Conservation (phyloP, 73 alveolate species). For the Tetrahymena thermophila region DNA sequence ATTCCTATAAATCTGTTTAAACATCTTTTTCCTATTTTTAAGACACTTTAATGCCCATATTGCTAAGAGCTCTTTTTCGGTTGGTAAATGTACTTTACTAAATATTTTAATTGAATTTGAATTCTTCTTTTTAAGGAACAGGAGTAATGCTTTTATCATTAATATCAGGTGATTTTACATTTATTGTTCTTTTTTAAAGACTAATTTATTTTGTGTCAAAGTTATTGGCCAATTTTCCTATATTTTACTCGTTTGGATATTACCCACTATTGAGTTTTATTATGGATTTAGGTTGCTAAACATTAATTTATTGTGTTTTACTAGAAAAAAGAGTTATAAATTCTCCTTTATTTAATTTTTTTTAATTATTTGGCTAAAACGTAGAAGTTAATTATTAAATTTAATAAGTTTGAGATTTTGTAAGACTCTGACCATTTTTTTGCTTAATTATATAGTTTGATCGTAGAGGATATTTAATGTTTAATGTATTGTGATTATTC, state of each 20-base stretch:
- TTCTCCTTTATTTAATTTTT: background rate
- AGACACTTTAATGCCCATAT: background rate
- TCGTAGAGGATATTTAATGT: background rate
- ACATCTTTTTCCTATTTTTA: background rate
- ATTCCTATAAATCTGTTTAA: background rate
- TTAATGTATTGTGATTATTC: background rate
- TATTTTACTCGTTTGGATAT: background rate
- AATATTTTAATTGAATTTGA: background rate
- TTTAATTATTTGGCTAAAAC: background rate
- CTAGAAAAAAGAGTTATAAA: background rate
- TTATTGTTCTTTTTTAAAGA: background rate
- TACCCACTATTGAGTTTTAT: background rate
- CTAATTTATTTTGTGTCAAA: background rate
- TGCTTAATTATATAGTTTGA: background rate
- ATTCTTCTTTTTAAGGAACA: background rate
- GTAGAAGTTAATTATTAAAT: background rate
- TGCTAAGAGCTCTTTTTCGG: background rate
- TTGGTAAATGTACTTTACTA: background rate
- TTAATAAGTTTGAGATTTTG: background rate
- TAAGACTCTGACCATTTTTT: background rate
- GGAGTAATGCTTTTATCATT: background rate
- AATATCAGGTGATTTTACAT: background rate
- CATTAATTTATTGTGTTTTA: background rate
- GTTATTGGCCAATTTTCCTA: background rate
- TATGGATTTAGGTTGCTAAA: background rate